These are phyloP conservation scores for Chytriomyces sp. DNA, from an alignment of 192 early-diverging fungal species.

Conservation along the genomic window DNA sequence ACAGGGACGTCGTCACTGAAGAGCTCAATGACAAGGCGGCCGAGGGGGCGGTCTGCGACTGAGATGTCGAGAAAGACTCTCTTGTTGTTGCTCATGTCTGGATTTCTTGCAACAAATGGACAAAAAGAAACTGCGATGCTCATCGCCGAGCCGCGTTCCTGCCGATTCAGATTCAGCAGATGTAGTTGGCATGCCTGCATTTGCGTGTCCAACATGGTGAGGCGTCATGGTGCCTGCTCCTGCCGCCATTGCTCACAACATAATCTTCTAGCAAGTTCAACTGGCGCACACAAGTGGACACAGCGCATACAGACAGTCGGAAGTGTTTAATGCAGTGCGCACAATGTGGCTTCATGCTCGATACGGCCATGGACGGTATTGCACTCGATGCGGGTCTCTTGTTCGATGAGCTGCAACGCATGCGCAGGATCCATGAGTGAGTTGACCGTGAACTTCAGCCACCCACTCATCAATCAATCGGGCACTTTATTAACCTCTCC, in stretches of 20 bases:
- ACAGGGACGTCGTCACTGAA: slow-evolving; percentile 75
- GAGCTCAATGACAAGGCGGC: slow-evolving; percentile 54
- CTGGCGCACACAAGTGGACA: not conserved
- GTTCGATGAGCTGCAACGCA: not conserved
- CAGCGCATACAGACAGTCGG: not conserved
- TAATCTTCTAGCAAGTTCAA: not conserved
- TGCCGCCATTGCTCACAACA: not conserved
- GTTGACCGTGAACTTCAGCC: not conserved
- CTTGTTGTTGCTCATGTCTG: slow-evolving; percentile 40
- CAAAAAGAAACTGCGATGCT: not conserved
- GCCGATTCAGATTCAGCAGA: not conserved
- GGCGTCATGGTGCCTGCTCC: not conserved
- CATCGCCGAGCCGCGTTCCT: not conserved
- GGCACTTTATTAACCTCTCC: not conserved
- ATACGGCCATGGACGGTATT: not conserved
- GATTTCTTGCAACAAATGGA: not conserved
- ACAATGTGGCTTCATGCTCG: not conserved
- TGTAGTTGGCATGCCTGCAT: not conserved
- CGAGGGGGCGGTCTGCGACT: slow-evolving; percentile 56
- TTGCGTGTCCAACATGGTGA: not conserved
- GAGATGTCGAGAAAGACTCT: slow-evolving; percentile 71
- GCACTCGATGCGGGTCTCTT: not conserved
- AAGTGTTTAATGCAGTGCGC: not conserved
- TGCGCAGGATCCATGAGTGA: not conserved
- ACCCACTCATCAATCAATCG: not conserved